A percentile compares a stretch with the other conserved stretches of the same genome.
These are phyloP conservation scores for Fusarium scirpi DNA, from an alignment of 2,329 filamentous ascomycete genomes.

Conservation along the genomic window DNA sequence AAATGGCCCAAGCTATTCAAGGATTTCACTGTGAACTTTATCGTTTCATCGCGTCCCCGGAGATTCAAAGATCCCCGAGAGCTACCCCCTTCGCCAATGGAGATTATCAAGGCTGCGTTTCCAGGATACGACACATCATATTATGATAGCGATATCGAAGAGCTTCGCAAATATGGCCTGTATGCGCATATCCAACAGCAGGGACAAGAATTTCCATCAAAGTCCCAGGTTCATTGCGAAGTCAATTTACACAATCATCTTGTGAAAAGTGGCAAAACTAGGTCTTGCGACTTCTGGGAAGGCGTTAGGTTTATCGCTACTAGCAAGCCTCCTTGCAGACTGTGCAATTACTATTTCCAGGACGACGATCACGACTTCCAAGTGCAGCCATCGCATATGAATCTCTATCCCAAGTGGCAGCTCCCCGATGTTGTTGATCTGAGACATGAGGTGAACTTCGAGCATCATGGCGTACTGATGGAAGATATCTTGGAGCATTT, in stretches of 20 bases:
- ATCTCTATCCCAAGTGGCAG: slow-evolving; percentile 9
- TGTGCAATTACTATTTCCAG: slow-evolving; percentile 12
- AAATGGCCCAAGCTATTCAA: slow-evolving; percentile 5
- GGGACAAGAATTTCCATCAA: slow-evolving; percentile 1
- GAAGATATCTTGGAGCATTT: slow-evolving; percentile 12
- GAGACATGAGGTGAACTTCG: not conserved
- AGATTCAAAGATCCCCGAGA: not conserved
- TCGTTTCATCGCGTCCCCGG: not conserved
- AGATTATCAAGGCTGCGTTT: slow-evolving; percentile 1
- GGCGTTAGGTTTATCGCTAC: slow-evolving; percentile 9
- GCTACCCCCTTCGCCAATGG: not conserved
- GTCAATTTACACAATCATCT: slow-evolving; percentile 7
- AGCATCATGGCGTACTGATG: not conserved
- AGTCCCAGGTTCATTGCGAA: slow-evolving; percentile 7
- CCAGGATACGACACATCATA: not conserved
- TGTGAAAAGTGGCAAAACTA: not conserved
- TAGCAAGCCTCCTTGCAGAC: slow-evolving; percentile 12
- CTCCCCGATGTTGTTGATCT: not conserved
- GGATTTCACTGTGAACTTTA: slow-evolving; percentile 3
- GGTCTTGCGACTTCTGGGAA: slow-evolving; percentile 7
- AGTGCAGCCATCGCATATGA: slow-evolving; percentile 8
- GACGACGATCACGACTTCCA: slow-evolving; percentile 5
- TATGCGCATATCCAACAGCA: not conserved
- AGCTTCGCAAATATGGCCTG: not conserved
- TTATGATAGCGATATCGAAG: not conserved